phyloP scores from a whole-genome alignment of 2,329 filamentous ascomycete genomes.

The Stagonosporopsis chrysanthemi region DNA sequence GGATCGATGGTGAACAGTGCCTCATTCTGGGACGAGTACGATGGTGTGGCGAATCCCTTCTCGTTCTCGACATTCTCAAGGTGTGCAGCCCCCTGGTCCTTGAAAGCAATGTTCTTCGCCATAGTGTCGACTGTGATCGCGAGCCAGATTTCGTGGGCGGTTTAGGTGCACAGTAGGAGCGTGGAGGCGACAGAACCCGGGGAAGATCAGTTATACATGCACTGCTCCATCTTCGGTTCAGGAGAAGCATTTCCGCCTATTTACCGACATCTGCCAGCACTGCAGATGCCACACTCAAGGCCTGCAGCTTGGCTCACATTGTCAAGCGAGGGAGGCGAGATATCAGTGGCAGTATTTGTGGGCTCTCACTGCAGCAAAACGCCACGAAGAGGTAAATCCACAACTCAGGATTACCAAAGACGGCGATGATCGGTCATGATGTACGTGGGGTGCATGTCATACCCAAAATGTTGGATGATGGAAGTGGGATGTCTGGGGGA shows the following conservation, averaged over 20 bases:
- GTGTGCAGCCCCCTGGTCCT: slow-evolving; percentile 23
- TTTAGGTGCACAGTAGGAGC: neutral
- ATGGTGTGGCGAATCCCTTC: slow-evolving; percentile 24
- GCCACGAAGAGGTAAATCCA: slow-evolving; percentile 12
- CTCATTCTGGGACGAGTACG: slow-evolving; percentile 15
- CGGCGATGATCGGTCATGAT: slow-evolving; percentile 11
- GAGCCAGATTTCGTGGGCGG: neutral
- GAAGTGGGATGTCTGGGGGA: slow-evolving; percentile 17
- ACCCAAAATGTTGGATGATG: slow-evolving; percentile 3
- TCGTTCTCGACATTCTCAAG: slow-evolving; percentile 34
- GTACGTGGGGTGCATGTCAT: slow-evolving; percentile 8
- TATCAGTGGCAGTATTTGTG: slow-evolving; percentile 6
- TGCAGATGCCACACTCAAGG: slow-evolving; percentile 2
- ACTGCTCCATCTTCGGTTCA: neutral
- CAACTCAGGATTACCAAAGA: slow-evolving; percentile 8
- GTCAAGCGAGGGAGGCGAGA: slow-evolving; percentile 11
- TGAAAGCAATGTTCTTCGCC: slow-evolving; percentile 22
- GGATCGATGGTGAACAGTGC: slow-evolving; percentile 24
- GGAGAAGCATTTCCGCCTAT: neutral
- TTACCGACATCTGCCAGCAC: slow-evolving; percentile 9
- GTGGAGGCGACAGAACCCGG: neutral
- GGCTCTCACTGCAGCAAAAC: neutral
- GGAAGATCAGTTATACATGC: slow-evolving; percentile 16
- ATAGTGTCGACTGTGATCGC: slow-evolving; percentile 6
- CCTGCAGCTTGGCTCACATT: slow-evolving; percentile 9